Evolutionary conservation across 1,284 basidiomycete species (phyloP).

Genomic region (Malassezia sp.): DNA sequence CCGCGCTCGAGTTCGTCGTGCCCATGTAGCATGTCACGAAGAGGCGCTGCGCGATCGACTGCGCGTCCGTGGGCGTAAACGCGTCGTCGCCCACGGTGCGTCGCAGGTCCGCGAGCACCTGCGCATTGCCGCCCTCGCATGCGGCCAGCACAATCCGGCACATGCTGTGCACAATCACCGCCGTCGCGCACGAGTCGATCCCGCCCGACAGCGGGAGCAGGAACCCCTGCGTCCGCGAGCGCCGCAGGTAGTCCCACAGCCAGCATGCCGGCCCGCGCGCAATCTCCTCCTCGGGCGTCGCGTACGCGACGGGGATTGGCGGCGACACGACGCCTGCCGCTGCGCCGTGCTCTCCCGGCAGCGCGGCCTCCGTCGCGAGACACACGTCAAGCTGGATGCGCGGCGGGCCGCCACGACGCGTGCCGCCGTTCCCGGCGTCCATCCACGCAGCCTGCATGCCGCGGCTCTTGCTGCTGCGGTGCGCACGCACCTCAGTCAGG

Average conservation of each 20-base stretch:
- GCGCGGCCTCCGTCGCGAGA: constrained; percentile 44
- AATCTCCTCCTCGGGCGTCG: constrained; percentile 80
- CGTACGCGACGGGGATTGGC: constrained; percentile 10
- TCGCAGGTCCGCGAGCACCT: constrained; percentile 81
- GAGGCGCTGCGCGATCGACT: constrained; percentile 71
- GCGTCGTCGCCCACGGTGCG: constrained; percentile 73
- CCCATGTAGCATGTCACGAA: constrained; percentile 99
- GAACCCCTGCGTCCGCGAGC: constrained; percentile 86
- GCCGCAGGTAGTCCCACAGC: constrained; percentile 96
- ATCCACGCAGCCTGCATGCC: constrained; percentile 70
- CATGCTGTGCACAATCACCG: constrained; percentile 91
- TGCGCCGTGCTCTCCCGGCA: constrained; percentile 11
- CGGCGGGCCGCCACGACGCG: constrained; percentile 52
- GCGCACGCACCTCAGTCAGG: constrained; percentile 81
- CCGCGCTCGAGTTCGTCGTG: constrained; percentile 80
- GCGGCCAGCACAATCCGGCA: constrained; percentile 72
- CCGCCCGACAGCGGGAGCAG: constrained; percentile 95
- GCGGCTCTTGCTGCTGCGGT: constrained; percentile 63
- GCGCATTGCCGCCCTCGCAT: constrained; percentile 56
- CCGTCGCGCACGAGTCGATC: constrained; percentile 91
- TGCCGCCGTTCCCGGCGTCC: constrained; percentile 1
- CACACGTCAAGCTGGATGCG: constrained; percentile 52
- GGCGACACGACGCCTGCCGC: no score
- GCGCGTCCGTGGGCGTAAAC: constrained; percentile 73
- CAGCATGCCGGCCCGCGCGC: constrained; percentile 97